Conservation (phyloP, 2,329 filamentous ascomycete species). For the Leptographium wingfieldii region DNA sequence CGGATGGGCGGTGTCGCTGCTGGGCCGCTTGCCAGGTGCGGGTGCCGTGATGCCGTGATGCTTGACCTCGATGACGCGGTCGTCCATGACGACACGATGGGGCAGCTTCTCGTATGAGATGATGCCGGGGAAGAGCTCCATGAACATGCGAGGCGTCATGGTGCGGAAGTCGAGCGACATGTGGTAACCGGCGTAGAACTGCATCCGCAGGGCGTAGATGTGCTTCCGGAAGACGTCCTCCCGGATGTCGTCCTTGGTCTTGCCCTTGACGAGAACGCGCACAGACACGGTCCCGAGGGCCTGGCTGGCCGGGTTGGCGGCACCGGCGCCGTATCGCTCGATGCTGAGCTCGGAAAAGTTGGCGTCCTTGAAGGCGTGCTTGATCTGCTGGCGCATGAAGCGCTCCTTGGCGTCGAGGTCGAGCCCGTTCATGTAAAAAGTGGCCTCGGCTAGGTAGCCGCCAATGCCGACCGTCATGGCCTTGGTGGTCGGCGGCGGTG, state of each 20-base stretch:
- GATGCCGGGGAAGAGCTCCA: conserved; percentile 28
- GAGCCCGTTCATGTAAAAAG: conserved; percentile 16
- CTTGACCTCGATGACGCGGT: conserved; percentile 6
- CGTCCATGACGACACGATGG: conserved; percentile 10
- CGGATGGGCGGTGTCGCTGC: conserved; percentile 5
- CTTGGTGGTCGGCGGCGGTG: conserved; percentile 38
- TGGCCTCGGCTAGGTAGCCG: conserved; percentile 17
- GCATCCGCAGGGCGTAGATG: conserved; percentile 4
- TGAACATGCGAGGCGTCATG: conserved; percentile 28
- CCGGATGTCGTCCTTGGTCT: conserved; percentile 11
- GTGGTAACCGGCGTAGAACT: conserved; percentile 18
- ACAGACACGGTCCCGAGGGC: conserved; percentile 26
- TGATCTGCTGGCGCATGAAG: conserved; percentile 18
- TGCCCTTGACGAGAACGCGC: conserved; percentile 26
- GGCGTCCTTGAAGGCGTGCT: conserved; percentile 14
- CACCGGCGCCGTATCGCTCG: conserved; percentile 17
- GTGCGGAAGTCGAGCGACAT: conserved; percentile 31
- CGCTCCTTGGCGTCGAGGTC: conserved; percentile 14
- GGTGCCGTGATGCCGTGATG: conserved; percentile 9
- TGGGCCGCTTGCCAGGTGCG: neutral
- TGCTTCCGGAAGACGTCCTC: conserved; percentile 5
- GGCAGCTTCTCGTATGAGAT: conserved; percentile 12
- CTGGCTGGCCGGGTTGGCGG: conserved; percentile 18
- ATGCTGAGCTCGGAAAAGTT: conserved; percentile 19
- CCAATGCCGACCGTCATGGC: conserved; percentile 7